A percentile compares a stretch with the other conserved stretches of the same genome.
These are phyloP conservation scores for Choiromyces venosus DNA, from an alignment of 495 filamentous ascomycete species.

Conservation along the genomic window DNA sequence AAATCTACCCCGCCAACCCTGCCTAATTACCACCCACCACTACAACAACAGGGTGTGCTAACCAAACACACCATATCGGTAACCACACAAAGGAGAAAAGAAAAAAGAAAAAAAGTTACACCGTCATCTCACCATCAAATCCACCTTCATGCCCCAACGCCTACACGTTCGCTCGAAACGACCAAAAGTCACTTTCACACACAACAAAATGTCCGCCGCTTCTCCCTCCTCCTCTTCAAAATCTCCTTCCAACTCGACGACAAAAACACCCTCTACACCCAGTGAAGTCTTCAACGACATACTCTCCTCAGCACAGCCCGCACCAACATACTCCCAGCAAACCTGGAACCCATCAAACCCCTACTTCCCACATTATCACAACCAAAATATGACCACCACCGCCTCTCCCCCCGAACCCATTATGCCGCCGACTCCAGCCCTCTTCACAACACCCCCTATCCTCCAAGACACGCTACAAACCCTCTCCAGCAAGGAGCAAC, in stretches of 20 bases:
- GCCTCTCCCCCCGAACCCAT: slow-evolving; percentile 22
- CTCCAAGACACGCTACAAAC: slow-evolving; percentile 67
- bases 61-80: not conserved
- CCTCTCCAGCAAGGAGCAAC: slow-evolving; percentile 60
- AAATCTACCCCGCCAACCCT: not conserved
- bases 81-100: not conserved
- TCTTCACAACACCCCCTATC: slow-evolving; percentile 59
- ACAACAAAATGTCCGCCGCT: not conserved
- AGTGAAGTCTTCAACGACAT: slow-evolving; percentile 8
- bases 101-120: not conserved
- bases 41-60: not conserved
- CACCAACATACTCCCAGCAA: not conserved
- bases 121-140: not conserved
- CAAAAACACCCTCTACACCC: not conserved
- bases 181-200: not conserved
- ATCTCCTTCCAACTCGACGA: not conserved
- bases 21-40: not conserved
- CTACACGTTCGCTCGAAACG: not conserved
- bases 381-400: slow-evolving; percentile 28
- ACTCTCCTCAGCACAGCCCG: not conserved
- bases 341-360: not conserved
- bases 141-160: not conserved
- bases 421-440: slow-evolving; percentile 49
- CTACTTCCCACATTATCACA: slow-evolving; percentile 13
- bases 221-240: not conserved